A percentile compares a stretch with the other conserved stretches of the same genome.
Evolutionary conservation across 1,284 basidiomycete species (phyloP).

Genomic region (Cerrena zonata): DNA sequence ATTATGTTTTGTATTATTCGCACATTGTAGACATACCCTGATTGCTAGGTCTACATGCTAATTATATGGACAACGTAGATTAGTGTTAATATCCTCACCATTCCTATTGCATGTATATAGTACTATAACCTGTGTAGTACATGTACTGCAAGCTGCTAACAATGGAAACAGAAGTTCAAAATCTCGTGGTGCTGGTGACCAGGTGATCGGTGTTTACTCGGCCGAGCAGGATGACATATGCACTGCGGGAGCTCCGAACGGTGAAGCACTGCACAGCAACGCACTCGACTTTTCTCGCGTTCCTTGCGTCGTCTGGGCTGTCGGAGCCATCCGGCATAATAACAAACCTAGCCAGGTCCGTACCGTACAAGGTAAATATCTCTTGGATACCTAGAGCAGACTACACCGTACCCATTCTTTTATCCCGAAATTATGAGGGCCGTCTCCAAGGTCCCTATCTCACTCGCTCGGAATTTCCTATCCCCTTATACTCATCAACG

Average conservation of each 20-base stretch:
- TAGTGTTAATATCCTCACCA: no score
- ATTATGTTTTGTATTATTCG: neutral
- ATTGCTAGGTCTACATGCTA: neutral
- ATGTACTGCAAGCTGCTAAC: no score
- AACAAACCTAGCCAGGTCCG: no score
- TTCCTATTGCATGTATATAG: no score
- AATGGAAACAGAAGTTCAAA: no score
- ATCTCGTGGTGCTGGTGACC: no score
- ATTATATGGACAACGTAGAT: neutral
- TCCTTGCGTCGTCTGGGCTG: neutral
- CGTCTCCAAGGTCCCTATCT: neutral
- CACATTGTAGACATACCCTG: neutral
- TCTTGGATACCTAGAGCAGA: neutral
- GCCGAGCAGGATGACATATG: neutral
- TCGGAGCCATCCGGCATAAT: neutral
- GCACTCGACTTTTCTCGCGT: neutral
- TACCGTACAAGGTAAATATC: neutral
- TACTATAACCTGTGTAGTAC: no score
- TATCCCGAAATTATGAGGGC: neutral
- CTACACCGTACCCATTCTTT: neutral
- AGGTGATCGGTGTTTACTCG: neutral
- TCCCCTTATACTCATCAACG: slow-evolving; percentile 3
- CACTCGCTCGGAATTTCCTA: neutral
- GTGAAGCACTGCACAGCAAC: no score
- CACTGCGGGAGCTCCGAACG: neutral